phyloP scores from a whole-genome alignment of 371 early-diverging fungal species.

The Rhizopus delemar region DNA sequence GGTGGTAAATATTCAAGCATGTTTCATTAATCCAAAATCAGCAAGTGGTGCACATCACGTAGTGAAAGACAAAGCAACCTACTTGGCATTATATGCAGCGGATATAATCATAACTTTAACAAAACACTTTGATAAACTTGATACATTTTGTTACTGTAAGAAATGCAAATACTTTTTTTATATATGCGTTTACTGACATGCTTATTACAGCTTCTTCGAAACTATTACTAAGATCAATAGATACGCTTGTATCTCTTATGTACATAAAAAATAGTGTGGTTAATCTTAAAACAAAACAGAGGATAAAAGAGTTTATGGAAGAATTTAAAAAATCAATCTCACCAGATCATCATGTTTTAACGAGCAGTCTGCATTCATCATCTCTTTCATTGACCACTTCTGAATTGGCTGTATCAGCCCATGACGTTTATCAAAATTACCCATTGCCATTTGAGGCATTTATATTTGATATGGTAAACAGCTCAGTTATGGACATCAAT shows the following conservation, averaged over 20 bases:
- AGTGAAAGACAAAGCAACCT: constrained; percentile 13
- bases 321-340: background rate
- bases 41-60: constrained; percentile 1
- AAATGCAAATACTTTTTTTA: background rate
- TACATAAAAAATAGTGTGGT: background rate
- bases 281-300: constrained; percentile 3
- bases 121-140: constrained; percentile 5
- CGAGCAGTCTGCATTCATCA: constrained; percentile 4
- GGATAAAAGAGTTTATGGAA: constrained; percentile 13
- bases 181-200: background rate
- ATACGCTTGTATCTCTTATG: constrained; percentile 12
- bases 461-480: constrained; percentile 15
- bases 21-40: constrained; percentile 8
- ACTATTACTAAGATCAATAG: constrained; percentile 13
- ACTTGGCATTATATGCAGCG: constrained; percentile 10
- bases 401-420: background rate
- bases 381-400: background rate
- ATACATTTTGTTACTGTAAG: constrained; percentile 21
- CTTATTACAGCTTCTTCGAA: constrained; percentile 11
- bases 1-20: constrained; percentile 12
- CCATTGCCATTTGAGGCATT: constrained; percentile 23
- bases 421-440: constrained; percentile 21
- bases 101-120: constrained; percentile 6
- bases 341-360: constrained; percentile 16
- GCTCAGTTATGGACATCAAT: background rate